phyloP scores from a whole-genome alignment of 805 yeast species.

The Teunomyces atbi region DNA sequence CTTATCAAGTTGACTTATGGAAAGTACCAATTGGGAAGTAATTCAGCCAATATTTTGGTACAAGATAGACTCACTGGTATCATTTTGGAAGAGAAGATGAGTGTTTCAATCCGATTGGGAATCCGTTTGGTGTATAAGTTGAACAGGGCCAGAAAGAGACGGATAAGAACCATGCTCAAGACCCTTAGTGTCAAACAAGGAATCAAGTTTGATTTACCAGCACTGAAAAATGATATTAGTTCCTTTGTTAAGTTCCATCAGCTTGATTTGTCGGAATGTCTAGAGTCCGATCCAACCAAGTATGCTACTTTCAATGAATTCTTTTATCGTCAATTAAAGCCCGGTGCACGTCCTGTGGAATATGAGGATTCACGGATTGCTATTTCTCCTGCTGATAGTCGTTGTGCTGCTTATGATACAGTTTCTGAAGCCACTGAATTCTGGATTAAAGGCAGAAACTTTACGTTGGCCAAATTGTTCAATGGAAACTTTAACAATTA shows the following conservation, averaged over 20 bases:
- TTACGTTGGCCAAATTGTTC: conserved; percentile 63
- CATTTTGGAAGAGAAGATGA: conserved; percentile 90
- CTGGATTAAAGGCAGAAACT: conserved; percentile 88
- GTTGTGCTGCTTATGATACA: conserved; percentile 68
- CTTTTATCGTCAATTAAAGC: conserved; percentile 74
- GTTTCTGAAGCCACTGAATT: conserved; percentile 62
- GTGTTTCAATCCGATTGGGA: conserved; percentile 83
- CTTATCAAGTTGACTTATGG: conserved; percentile 87
- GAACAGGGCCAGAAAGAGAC: conserved; percentile 55
- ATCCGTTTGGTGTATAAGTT: conserved; percentile 77
- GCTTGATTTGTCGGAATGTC: conserved; percentile 72
- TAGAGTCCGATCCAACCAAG: conserved; percentile 42
- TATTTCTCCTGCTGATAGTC: conserved; percentile 83
- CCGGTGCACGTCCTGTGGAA: conserved; percentile 70
- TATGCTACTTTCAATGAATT: conserved; percentile 84
- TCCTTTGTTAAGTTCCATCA: conserved; percentile 81
- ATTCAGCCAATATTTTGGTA: conserved; percentile 90
- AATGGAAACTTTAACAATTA: conserved; percentile 44
- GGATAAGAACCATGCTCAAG: conserved; percentile 59
- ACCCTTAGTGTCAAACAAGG: conserved; percentile 81
- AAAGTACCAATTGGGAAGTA: conserved; percentile 73
- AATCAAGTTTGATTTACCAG: conserved; percentile 68
- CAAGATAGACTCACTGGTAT: conserved; percentile 90
- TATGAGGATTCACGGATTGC: conserved; percentile 50
- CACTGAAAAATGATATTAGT: conserved; percentile 63